These are phyloP conservation scores for Phlebopus sp. DNA, from an alignment of 1,284 basidiomycete genomes.

Conservation along the genomic window DNA sequence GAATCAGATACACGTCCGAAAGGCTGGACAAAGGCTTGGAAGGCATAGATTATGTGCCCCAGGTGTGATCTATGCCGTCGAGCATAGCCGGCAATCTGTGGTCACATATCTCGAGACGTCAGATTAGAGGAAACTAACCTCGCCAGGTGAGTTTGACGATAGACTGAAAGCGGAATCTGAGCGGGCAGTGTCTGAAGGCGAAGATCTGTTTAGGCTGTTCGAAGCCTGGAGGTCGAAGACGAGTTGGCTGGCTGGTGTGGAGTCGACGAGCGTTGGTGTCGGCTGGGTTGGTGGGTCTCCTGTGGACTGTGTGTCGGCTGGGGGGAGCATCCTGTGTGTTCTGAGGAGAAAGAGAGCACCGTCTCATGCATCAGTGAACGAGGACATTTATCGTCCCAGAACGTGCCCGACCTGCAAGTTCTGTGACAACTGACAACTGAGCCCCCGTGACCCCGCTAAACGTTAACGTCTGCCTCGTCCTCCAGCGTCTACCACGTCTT, in stretches of 20 bases:
- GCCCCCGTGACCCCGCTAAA: constrained; percentile 7
- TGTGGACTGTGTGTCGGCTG: constrained; percentile 13
- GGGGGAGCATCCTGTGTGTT: constrained; percentile 22
- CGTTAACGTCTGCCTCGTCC: not conserved
- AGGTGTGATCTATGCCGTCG: constrained; percentile 18
- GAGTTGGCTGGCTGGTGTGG: not conserved
- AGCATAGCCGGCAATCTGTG: constrained; percentile 11
- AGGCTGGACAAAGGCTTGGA: constrained; percentile 2
- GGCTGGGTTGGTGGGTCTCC: not conserved
- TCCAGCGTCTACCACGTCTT: not conserved
- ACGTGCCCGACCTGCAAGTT: constrained; percentile 5
- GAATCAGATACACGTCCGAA: constrained; percentile 14
- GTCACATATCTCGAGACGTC: constrained; percentile 6
- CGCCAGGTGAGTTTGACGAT: constrained; percentile 30
- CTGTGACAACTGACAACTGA: not conserved
- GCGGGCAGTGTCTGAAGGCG: constrained; percentile 18
- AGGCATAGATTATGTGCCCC: constrained; percentile 4
- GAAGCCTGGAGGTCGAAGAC: not conserved
- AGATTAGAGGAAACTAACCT: constrained; percentile 22
- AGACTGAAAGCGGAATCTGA: constrained; percentile 31
- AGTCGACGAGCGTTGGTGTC: constrained; percentile 4
- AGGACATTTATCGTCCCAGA: constrained; percentile 15
- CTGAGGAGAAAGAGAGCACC: constrained; percentile 14
- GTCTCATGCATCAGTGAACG: constrained; percentile 14
- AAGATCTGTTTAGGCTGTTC: not conserved